These are phyloP conservation scores for Rubus idaeus DNA, from an alignment of 306 rosid species.

Conservation along the genomic window DNA sequence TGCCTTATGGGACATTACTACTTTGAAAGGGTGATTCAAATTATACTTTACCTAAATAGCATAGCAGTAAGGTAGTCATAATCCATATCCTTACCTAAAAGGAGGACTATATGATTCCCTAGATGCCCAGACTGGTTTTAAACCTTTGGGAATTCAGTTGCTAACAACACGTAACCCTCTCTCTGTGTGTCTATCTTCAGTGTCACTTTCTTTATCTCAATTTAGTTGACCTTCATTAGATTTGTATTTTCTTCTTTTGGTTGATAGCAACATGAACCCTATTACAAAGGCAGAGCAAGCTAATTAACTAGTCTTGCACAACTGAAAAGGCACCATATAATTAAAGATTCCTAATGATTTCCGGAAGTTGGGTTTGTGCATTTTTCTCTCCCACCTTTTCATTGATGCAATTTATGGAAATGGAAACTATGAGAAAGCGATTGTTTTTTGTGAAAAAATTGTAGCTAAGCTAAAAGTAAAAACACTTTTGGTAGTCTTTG, in stretches of 20 bases:
- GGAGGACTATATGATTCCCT: background rate
- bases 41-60: background rate
- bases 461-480: background rate
- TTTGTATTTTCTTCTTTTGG: background rate
- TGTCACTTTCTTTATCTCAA: slow-evolving; percentile 1
- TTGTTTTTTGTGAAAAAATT: background rate
- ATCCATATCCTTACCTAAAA: background rate
- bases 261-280: slow-evolving; percentile 14
- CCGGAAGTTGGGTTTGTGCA: background rate
- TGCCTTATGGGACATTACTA: background rate
- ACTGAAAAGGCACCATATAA: background rate
- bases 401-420: background rate
- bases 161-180: slow-evolving; percentile 41
- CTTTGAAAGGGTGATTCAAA: background rate
- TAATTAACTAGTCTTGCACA: background rate
- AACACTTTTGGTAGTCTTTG: background rate
- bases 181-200: background rate
- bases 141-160: slow-evolving; percentile 14
- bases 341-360: background rate
- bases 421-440: background rate
- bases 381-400: background rate
- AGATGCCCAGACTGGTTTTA: background rate
- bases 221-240: slow-evolving; percentile 9
- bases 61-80: background rate
- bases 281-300: slow-evolving; percentile 13